Base-by-base conservation (phyloP, 306 rosid genomes). In the Betula pendula region DNA sequence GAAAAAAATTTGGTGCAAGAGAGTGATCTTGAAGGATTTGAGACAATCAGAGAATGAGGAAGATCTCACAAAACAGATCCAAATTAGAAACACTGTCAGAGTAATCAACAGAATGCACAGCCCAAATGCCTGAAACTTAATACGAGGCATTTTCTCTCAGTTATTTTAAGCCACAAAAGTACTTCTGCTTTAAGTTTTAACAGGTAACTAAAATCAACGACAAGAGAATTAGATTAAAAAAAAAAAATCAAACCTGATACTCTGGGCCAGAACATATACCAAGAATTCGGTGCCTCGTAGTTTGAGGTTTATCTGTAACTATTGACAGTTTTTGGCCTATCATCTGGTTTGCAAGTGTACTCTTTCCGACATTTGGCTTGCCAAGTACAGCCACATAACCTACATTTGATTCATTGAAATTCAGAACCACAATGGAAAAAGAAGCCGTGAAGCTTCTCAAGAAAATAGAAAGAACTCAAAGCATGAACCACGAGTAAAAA, bases 231-330 rank as follows among this genome's bases (percentile, higher is more conserved):
- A 76, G 44, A 65, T 22, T 40, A 76, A 84, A 79, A 59, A 56
- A 0, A 29, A 29, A 29, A 29, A 29, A 29, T 2, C 87, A 88
- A 89, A 95, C 99, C 97, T 95, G 97, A 87, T 92, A 92, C 79
- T 90, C 92, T 6, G 93, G 69, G 74, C 82, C 91, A 76, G 99
- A 90, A 85, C 96, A 95, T 81, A 95, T 89, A 83, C 97, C 97
- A 49, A 92, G 99, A 86, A 95, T 75, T 45, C 99, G 93, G 80
- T 95, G 99, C 77, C 97, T 86, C 0, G 97, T 95, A 1, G 99
- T 95, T 81, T 95, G 99, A 82, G 99, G 99, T 79, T 95, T 95
- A 87, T 92, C 91, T 1, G 97, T 92, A 78, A 95, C 99, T 78
- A 95, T 92, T 6, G 99, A 90, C 82, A 95, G 78, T 90, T 89